These are phyloP conservation scores for Artemisia argyi DNA, from an alignment of 129 eudicot species.

Conservation along the genomic window DNA sequence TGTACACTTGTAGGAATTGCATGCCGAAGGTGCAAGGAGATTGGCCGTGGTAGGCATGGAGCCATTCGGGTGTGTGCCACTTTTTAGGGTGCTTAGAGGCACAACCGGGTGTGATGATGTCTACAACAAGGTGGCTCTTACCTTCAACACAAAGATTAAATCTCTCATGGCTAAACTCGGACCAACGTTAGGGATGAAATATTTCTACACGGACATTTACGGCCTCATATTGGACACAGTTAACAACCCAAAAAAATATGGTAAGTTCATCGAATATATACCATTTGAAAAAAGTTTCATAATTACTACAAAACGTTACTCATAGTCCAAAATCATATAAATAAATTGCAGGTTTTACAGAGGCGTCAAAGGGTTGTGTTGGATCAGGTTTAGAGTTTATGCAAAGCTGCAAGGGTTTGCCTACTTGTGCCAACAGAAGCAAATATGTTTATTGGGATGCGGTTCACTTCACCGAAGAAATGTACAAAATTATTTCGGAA, in stretches of 20 bases:
- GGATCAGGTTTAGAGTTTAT: constrained; percentile 59
- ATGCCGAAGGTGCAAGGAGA: constrained; percentile 44
- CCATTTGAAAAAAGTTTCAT: background rate
- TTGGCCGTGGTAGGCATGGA: constrained; percentile 49
- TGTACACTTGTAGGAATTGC: constrained; percentile 36
- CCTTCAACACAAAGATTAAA: constrained; percentile 43
- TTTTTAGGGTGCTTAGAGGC: constrained; percentile 35
- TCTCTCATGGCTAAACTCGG: constrained; percentile 30
- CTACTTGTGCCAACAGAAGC: constrained; percentile 43
- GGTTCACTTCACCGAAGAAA: constrained; percentile 51
- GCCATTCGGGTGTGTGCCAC: constrained; percentile 58
- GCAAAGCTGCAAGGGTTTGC: constrained; percentile 46
- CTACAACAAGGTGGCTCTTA: constrained; percentile 48
- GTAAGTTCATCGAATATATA: constrained; percentile 19
- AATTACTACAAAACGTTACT: background rate
- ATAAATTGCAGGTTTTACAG: constrained; percentile 46
- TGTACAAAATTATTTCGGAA: constrained; percentile 53
- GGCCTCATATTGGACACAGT: constrained; percentile 27
- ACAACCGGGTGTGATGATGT: constrained; percentile 31
- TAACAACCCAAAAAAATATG: constrained; percentile 39
- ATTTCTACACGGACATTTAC: constrained; percentile 38
- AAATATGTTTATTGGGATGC: constrained; percentile 67
- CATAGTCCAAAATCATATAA: background rate
- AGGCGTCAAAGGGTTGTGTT: constrained; percentile 53
- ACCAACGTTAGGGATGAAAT: constrained; percentile 26